phyloP scores from a whole-genome alignment of 2,329 filamentous ascomycete species.

The Dothistroma pini region DNA sequence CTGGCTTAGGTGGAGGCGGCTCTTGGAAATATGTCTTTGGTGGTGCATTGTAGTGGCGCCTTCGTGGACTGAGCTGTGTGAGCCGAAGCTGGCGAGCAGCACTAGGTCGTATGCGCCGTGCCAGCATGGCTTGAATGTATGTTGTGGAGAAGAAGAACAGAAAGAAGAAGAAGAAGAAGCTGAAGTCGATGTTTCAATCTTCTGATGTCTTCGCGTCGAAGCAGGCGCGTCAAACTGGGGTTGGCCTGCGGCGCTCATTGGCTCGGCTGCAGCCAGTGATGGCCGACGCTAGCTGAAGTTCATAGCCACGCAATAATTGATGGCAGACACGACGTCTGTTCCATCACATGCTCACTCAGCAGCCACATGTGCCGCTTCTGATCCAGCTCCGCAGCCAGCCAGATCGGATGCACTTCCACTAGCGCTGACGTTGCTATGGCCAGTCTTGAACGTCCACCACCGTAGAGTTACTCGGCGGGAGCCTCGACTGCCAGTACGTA shows the following conservation, averaged over 20 bases:
- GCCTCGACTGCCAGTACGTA: too few relatives aligned
- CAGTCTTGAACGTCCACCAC: not conserved
- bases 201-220: not conserved
- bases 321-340: too few relatives aligned
- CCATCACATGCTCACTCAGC: too few relatives aligned
- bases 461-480: not conserved
- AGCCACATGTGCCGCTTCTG: not conserved
- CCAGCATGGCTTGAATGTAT: not conserved
- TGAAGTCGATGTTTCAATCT: not conserved
- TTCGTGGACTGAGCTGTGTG: not conserved
- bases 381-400: not conserved
- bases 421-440: not conserved
- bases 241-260: not conserved
- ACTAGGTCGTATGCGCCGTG: not conserved
- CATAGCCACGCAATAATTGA: too few relatives aligned
- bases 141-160: not conserved
- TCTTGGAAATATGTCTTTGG: conserved; percentile 33
- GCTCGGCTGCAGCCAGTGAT: not conserved
- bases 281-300: not conserved
- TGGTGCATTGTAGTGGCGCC: not conserved
- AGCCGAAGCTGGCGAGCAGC: not conserved
- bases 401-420: not conserved
- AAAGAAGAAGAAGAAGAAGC: too few relatives aligned
- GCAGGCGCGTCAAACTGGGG: not conserved
- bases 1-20: conserved; percentile 20